Evolutionary conservation across 1,284 basidiomycete genomes (phyloP).

Genomic region (Ustilago hordei): DNA sequence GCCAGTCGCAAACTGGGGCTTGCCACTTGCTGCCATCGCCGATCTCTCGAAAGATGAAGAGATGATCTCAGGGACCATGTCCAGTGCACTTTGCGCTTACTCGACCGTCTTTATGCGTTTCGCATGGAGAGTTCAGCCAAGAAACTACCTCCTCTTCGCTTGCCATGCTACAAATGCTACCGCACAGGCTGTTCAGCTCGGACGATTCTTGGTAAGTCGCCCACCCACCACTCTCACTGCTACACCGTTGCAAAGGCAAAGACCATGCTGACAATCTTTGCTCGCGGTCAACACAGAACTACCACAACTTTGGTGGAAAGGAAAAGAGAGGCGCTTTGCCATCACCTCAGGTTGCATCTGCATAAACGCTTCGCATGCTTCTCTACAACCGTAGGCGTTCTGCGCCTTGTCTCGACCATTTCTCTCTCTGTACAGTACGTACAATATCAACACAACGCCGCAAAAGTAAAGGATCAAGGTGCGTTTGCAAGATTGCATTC

Average conservation of each 20-base stretch:
- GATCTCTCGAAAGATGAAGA: conserved; percentile 67
- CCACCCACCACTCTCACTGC: neutral
- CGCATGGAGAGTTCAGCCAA: conserved; percentile 66
- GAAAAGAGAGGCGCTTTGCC: conserved; percentile 35
- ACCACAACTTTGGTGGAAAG: conserved; percentile 60
- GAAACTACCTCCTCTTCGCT: conserved; percentile 67
- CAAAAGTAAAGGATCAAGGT: neutral
- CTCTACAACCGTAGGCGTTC: neutral
- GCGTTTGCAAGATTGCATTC: neutral
- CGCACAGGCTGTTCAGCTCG: conserved; percentile 60
- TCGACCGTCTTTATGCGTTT: conserved; percentile 68
- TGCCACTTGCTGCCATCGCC: conserved; percentile 67
- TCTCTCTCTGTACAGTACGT: neutral
- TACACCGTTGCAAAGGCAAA: neutral
- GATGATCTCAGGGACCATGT: conserved; percentile 68
- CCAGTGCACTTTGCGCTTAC: conserved; percentile 61
- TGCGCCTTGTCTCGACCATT: neutral
- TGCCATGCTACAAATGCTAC: conserved; percentile 67
- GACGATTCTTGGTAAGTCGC: conserved; percentile 61
- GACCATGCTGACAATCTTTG: no score
- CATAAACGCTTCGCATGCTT: conserved; percentile 10
- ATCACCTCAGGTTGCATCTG: conserved; percentile 39
- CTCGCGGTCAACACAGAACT: conserved; percentile 37
- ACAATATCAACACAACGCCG: neutral
- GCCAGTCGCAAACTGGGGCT: conserved; percentile 68